Evolutionary conservation across 2,329 filamentous ascomycete species (phyloP), one percentile per base, ranked within the genome.

Genomic region (Colletotrichum sp.): DNA sequence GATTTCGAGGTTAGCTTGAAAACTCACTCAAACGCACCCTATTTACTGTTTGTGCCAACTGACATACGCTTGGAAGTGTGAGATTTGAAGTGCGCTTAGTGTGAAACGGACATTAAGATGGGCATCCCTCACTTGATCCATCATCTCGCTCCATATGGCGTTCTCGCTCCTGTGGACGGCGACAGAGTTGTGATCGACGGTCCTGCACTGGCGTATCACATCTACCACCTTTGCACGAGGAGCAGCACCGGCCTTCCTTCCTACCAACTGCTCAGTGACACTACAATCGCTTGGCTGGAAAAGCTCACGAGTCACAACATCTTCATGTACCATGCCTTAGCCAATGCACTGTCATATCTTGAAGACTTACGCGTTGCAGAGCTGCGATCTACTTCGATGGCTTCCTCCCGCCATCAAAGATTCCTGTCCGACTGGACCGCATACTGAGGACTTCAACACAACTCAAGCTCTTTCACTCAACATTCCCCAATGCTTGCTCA

Each of bases 301-400:
- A 83, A 88, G 44, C 84, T 98, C 19, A 86, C 87, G 66, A 80
- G 80, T 5, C 87, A 88, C 73, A 88, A 90, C 69, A 88, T 94
- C 66, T 85, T 85, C 61, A 89, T 97, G 95, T 96, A 87, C 68
- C 74, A 77, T 68, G 78, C 25, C 69, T 74, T 36, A 6, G 9
- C 15, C 13, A 22, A 52, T 5, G n/a, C 34, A 16, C 12, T 2
- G 63, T 16, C 7, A 2, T 2, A 19, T 36, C 6, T 4, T 19
- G 19, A 25, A 55, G 16, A 61, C 74, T 76, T 27, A 76, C 59
- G 44, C 15, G 25, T 39, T 13, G 36, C 78, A 94, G 93, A 78
- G 86, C 91, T 74, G 91, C 89, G 63, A 94, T 98, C 69, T 96
- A 94, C 82, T 98, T 98, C 80, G 96, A 98, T 83, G 96, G 96